Evolutionary conservation across 2,329 filamentous ascomycete species (phyloP), one percentile per base, ranked within the genome.

Genomic region (Trichoderma sp.): DNA sequence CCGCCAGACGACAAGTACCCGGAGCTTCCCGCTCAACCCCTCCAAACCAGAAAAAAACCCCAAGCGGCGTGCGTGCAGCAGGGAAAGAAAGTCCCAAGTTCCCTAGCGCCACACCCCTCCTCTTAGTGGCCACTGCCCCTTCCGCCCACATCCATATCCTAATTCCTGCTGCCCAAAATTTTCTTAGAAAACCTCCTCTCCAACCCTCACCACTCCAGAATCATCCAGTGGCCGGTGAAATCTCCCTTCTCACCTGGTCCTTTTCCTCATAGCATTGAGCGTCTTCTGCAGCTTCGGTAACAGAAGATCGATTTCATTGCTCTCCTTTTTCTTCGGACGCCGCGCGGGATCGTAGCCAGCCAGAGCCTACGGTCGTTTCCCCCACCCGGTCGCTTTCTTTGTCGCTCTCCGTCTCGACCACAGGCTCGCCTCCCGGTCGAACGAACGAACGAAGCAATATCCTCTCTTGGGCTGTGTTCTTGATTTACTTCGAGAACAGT

Each of bases 141-240:
- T 76, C 78, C 76, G 76, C 70, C 75, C 77, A 78, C 77, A 76
- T 79, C 76, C 20, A 63, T 39, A 23, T 58, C 28, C n/a, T 77
- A 75, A 74, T 79, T 78, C 76, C 79, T 78, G 76, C 78, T 79
- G 80, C 80, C 79, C 79, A 81, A 81, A 77, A 73, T 80, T 80
- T 78, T 81, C 79, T 77, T 81, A 78, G 34, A 36, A 75, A 72
- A 70, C 63, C 76, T 80, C 73, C 76, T 80, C 77, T 78, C 66
- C 77, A 80, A 80, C 76, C 79, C 78, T 81, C 78, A 80, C 78
- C 80, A 80, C 76, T 76, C 74, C 72, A 75, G 76, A 76, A 55
- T 73, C 76, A 79, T 78, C 78, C 79, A 76, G 76, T 80, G 80
- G 80, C 80, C 79, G 76, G 80, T 80, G 79, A 78, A 78, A 78